Conservation (phyloP, 805 yeast species). For the Candida stauntonica region DNA sequence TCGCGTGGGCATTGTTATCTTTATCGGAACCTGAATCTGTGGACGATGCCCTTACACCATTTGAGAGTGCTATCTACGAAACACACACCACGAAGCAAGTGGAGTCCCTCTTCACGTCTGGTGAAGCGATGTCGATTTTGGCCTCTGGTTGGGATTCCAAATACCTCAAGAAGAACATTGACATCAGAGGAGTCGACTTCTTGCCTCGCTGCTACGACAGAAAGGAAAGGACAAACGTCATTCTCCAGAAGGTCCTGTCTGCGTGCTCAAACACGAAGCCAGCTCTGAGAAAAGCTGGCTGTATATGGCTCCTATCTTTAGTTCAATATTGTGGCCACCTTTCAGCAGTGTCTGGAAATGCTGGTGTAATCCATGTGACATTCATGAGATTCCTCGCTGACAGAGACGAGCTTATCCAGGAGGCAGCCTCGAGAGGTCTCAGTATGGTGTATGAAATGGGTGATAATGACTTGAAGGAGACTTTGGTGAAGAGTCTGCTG, state of each 20-base stretch:
- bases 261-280: slow-evolving; percentile 69
- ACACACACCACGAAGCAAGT: slow-evolving; percentile 63
- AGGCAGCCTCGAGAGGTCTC: slow-evolving; percentile 85
- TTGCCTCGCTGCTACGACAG: slow-evolving; percentile 9
- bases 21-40: slow-evolving; percentile 31
- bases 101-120: slow-evolving; percentile 73
- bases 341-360: slow-evolving; percentile 33
- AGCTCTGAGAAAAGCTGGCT: slow-evolving; percentile 63
- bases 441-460: slow-evolving; percentile 80
- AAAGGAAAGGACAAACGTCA: slow-evolving; percentile 14
- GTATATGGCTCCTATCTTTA: slow-evolving; percentile 81
- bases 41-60: slow-evolving; percentile 26
- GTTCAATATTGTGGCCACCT: slow-evolving; percentile 66
- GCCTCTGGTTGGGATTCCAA: slow-evolving; percentile 75
- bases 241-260: slow-evolving; percentile 47
- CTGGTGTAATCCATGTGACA: slow-evolving; percentile 63
- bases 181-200: slow-evolving; percentile 41
- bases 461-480: slow-evolving; percentile 59
- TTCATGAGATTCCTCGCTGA: slow-evolving; percentile 79
- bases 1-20: slow-evolving; percentile 53
- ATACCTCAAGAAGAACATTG: slow-evolving; percentile 47
- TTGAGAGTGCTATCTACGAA: slow-evolving; percentile 43
- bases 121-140: slow-evolving; percentile 74
- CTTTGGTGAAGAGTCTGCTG: slow-evolving; percentile 66
- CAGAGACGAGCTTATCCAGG: slow-evolving; percentile 84